Percentiles rank a stretch among this genome's conserved stretches.
Evolutionary conservation across 495 filamentous ascomycete species (phyloP).

Genomic region (Hypoxylon fuscum): DNA sequence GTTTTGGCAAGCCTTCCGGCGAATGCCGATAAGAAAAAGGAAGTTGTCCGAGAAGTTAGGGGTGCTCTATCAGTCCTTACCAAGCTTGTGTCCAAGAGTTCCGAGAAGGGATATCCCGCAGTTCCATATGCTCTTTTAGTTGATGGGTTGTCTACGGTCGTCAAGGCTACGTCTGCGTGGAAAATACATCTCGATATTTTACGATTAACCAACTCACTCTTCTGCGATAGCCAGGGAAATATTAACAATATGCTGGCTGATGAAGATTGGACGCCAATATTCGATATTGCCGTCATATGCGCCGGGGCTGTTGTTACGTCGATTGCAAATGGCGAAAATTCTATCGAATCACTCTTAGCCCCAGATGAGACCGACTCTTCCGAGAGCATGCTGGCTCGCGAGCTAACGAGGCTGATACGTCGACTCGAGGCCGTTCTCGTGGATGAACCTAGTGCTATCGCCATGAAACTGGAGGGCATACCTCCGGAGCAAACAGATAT

Average conservation of each 20-base stretch:
- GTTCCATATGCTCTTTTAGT: constrained; percentile 65
- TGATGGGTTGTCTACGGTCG: constrained; percentile 66
- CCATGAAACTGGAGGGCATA: constrained; percentile 59
- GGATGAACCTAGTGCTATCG: constrained; percentile 30
- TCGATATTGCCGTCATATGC: constrained; percentile 56
- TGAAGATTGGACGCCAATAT: constrained; percentile 63
- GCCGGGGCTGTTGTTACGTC: constrained; percentile 49
- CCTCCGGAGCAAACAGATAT: constrained; percentile 6
- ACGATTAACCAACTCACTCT: constrained; percentile 60
- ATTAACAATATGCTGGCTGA: constrained; percentile 58
- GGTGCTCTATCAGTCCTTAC: constrained; percentile 75
- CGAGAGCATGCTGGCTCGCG: constrained; percentile 48
- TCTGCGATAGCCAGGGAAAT: constrained; percentile 51
- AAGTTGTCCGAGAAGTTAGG: constrained; percentile 65
- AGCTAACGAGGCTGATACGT: constrained; percentile 48
- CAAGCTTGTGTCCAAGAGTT: constrained; percentile 67
- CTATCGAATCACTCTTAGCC: constrained; percentile 39
- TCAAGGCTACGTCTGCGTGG: constrained; percentile 62
- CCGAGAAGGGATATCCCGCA: constrained; percentile 69
- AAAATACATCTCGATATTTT: constrained; percentile 64
- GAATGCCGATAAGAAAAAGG: constrained; percentile 62
- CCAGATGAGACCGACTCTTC: constrained; percentile 36
- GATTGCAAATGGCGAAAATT: constrained; percentile 38
- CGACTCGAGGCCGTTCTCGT: constrained; percentile 55
- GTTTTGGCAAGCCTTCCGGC: constrained; percentile 64